Evolutionary conservation across 1,284 basidiomycete species (phyloP), one percentile per base, ranked within the genome.

Genomic region (Cryptococcus hybrid): DNA sequence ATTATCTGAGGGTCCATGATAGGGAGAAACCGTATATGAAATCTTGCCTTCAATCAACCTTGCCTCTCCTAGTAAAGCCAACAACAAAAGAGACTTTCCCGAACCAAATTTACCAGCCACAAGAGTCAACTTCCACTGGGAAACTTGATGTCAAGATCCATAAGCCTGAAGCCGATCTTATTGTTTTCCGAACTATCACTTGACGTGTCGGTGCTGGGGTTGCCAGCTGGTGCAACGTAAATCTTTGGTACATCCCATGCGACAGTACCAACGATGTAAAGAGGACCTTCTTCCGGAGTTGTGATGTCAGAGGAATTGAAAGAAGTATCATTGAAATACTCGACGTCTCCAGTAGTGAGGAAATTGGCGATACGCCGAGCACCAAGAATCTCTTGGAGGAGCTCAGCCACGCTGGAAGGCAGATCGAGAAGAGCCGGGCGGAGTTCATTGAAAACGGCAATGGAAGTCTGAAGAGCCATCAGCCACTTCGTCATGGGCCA

Each of bases 21-120:
- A 13, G 64, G 64, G 65, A 51, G 67, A 75, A 48, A 74, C 80
- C 75, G 80, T 67, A 80, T 79, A 74, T 61, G 77, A 79, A 13
- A 81, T 75, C 39, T 75, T 65, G 1, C 82, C 82, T 12, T 69
- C 64, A n/a, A 82, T 78, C n/a, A 93, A 59, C 73, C 92, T 89
- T 5, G 88, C 88, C 78, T 96, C 92, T 11, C 92, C 92, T 3
- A 95, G 81, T 18, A 94, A 82, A 2, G 89, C 88, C 83, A 74
- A 43, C 13, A 93, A 78, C 38, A 94, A 71, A 13, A 93, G 74
- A 0, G 90, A 88, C 79, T 92, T 94, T 49, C 89, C 89, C 45
- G 85, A 64, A 7, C 78, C 79, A n/a, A 80, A 70, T 38, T 72
- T 70, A 1, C 91, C 90, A 65, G 89, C 91, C 12, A 94, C 82